Conservation (phyloP, 257 asterid genomes). For the Solanum clarkiae region DNA sequence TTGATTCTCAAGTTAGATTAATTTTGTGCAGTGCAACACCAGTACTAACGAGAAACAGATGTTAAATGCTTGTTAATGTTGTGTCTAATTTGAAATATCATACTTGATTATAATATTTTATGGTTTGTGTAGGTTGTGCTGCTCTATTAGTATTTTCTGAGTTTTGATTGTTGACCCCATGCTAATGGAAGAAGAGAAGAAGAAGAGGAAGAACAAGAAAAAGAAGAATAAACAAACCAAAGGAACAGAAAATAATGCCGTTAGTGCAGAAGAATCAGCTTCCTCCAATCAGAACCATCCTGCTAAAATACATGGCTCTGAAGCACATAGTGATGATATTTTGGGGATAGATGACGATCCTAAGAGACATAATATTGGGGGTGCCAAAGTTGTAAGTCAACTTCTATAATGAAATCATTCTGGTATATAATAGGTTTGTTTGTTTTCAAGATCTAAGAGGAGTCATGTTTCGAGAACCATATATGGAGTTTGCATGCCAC, state of each 20-base stretch:
- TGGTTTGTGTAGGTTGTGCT: neutral
- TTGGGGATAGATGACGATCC: slow-evolving; percentile 5
- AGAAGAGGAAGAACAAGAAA: slow-evolving; percentile 52
- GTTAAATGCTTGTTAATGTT: neutral
- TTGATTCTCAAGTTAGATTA: neutral
- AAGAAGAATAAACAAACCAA: slow-evolving; percentile 51
- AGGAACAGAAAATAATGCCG: slow-evolving; percentile 21
- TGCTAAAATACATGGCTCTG: neutral
- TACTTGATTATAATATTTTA: neutral
- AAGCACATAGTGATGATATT: slow-evolving; percentile 1
- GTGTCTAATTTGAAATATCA: neutral
- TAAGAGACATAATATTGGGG: slow-evolving; percentile 18
- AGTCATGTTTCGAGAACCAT: neutral
- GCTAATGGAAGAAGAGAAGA: slow-evolving; percentile 49
- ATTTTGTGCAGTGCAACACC: neutral
- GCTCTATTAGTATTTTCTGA: neutral
- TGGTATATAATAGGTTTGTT: neutral
- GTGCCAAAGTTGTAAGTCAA: slow-evolving; percentile 26
- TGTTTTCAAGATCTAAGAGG: neutral
- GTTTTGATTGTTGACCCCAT: neutral
- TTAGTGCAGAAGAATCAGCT: slow-evolving; percentile 22
- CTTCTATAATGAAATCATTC: neutral
- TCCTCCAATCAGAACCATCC: slow-evolving; percentile 19
- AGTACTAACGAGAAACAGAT: neutral
- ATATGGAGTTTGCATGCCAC: neutral